Conservation (phyloP, 805 yeast genomes). For the Nematodospora valgi region DNA sequence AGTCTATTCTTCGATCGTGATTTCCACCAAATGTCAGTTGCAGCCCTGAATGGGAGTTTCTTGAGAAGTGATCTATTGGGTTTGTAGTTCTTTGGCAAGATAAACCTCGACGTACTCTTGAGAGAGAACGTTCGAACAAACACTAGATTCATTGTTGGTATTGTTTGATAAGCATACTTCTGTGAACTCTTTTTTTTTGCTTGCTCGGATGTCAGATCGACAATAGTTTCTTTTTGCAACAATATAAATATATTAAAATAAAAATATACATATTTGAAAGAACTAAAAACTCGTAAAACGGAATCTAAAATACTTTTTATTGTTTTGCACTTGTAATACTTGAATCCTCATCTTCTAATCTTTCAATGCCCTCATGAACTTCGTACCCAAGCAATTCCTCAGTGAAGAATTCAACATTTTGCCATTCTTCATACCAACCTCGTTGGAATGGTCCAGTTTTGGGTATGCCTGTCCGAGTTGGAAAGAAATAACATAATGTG, state of each 20-base stretch:
- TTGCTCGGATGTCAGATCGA: too few species aligned
- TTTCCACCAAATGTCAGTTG: conserved; percentile 20
- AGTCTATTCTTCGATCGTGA: conserved; percentile 24
- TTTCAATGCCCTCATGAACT: conserved; percentile 18
- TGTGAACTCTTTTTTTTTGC: too few species aligned
- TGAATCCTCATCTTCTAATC: background rate
- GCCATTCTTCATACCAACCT: conserved; percentile 63
- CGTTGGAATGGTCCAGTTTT: conserved; percentile 39
- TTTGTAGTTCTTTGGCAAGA: conserved; percentile 15
- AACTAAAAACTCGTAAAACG: too few species aligned
- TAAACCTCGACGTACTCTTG: conserved; percentile 5
- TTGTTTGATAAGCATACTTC: too few species aligned
- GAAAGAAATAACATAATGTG: conserved; percentile 48
- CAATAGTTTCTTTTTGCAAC: too few species aligned
- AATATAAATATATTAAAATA: too few species aligned
- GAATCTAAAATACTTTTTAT: too few species aligned
- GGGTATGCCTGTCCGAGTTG: conserved; percentile 39
- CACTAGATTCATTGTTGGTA: background rate
- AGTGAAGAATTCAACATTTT: conserved; percentile 62
- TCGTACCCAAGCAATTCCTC: conserved; percentile 33
- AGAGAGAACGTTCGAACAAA: conserved; percentile 1
- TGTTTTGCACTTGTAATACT: background rate
- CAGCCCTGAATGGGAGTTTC: conserved; percentile 14
- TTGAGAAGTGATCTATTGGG: conserved; percentile 11
- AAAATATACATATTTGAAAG: too few species aligned